Percentiles rank a stretch among this genome's conserved stretches.
phyloP scores from a whole-genome alignment of 441 rosid species.

The Lepidium campestre region DNA sequence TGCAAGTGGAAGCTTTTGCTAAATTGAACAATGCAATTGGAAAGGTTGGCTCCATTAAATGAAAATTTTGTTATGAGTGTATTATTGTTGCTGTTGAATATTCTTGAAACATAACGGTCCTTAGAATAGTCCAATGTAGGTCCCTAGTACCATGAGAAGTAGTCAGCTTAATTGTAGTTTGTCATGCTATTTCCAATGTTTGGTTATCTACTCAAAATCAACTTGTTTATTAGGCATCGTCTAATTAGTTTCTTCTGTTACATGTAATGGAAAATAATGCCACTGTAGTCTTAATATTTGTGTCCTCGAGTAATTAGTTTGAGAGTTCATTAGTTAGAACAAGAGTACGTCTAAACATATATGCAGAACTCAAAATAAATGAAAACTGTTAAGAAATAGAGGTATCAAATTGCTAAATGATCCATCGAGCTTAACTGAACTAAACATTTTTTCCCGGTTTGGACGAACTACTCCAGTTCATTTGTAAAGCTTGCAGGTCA shows the following conservation, averaged over 20 bases:
- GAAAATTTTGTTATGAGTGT: neutral
- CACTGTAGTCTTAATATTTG: neutral
- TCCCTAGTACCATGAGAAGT: slow-evolving; percentile 12
- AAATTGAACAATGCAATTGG: slow-evolving; percentile 65
- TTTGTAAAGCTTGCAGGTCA: neutral
- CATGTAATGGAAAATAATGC: neutral
- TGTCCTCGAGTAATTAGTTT: neutral
- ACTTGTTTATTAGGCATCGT: neutral
- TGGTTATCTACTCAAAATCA: neutral
- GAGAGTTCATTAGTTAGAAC: neutral
- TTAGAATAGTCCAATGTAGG: slow-evolving; percentile 2
- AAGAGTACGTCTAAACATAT: neutral
- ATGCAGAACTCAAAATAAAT: neutral
- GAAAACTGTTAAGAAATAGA: neutral
- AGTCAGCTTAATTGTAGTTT: neutral
- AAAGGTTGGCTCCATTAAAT: slow-evolving; percentile 36
- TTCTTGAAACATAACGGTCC: neutral
- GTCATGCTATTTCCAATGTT: neutral
- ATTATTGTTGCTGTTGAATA: slow-evolving; percentile 1
- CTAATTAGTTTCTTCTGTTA: neutral
- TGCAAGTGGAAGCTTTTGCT: slow-evolving; percentile 70
- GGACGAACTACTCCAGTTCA: neutral
- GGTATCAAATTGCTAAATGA: neutral
- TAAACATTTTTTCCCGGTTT: neutral
- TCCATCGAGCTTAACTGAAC: neutral